phyloP scores from a whole-genome alignment of 1,284 basidiomycete genomes.

The Puccinia polysora region DNA sequence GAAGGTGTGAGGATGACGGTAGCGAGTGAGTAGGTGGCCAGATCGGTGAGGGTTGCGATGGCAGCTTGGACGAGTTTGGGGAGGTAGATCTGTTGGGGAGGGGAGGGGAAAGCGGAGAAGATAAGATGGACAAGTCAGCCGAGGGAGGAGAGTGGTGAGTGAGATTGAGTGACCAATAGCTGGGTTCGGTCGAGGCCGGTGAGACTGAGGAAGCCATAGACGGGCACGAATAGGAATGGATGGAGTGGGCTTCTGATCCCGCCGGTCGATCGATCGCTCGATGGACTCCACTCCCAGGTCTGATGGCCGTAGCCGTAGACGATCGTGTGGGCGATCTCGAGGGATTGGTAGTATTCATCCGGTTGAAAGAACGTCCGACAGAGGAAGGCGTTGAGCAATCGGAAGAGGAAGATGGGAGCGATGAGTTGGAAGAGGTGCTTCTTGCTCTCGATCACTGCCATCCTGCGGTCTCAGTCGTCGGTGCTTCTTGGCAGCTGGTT shows the following conservation, averaged over 20 bases:
- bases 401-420: constrained; percentile 52
- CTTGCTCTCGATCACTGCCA: too few relatives aligned
- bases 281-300: constrained; percentile 89
- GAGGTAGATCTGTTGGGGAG: constrained; percentile 53
- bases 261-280: constrained; percentile 61
- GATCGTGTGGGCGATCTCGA: constrained; percentile 81
- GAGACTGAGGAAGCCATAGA: constrained; percentile 67
- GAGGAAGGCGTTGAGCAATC: constrained; percentile 59
- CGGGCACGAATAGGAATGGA: constrained; percentile 64
- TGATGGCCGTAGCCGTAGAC: constrained; percentile 87
- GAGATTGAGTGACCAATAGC: constrained; percentile 58
- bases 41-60: constrained; percentile 76
- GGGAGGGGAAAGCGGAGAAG: constrained; percentile 19
- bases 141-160: constrained; percentile 39
- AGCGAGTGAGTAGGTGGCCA: constrained; percentile 66
- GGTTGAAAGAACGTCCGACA: constrained; percentile 92
- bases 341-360: constrained; percentile 92
- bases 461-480: too few relatives aligned
- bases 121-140: background rate
- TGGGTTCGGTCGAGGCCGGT: constrained; percentile 58
- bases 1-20: constrained; percentile 60
- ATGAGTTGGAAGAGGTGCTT: constrained; percentile 42
- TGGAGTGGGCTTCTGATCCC: constrained; percentile 53
- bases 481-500: background rate
- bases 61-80: constrained; percentile 76